A percentile compares a stretch with the other conserved stretches of the same genome.
phyloP scores from a whole-genome alignment of 441 rosid genomes.

The Erysimum cheiri region DNA sequence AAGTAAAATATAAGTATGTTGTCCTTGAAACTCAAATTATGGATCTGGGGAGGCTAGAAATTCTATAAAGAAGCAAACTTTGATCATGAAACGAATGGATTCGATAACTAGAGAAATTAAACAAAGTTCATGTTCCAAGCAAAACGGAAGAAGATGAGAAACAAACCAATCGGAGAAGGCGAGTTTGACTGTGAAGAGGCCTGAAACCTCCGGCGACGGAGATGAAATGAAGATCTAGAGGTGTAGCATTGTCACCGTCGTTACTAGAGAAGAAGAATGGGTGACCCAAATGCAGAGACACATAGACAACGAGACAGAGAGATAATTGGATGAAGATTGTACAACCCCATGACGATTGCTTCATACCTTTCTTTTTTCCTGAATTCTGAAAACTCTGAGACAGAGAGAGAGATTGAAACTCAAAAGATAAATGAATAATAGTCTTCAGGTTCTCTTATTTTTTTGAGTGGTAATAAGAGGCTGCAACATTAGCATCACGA shows the following conservation, averaged over 20 bases:
- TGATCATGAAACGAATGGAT: background rate
- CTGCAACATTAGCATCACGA: slow-evolving; percentile 13
- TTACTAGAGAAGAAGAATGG: slow-evolving; percentile 42
- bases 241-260: slow-evolving; percentile 38
- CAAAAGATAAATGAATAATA: background rate
- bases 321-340: slow-evolving; percentile 62
- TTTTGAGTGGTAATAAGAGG: slow-evolving; percentile 25
- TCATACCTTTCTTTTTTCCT: slow-evolving; percentile 47
- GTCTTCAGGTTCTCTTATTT: background rate
- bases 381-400: slow-evolving; percentile 1
- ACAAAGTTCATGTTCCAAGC: background rate
- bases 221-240: slow-evolving; percentile 58
- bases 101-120: slow-evolving; percentile 3
- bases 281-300: slow-evolving; percentile 66
- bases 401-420: slow-evolving; percentile 11
- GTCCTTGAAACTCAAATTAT: background rate
- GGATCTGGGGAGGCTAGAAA: background rate
- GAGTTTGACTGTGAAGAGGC: slow-evolving; percentile 50
- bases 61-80: slow-evolving; percentile 21
- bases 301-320: slow-evolving; percentile 63
- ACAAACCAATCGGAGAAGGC: slow-evolving; percentile 71
- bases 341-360: slow-evolving; percentile 59
- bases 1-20: background rate
- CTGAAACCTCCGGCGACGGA: slow-evolving; percentile 71
- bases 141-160: slow-evolving; percentile 26